These are phyloP conservation scores for Lactuca sativa DNA, from an alignment of 129 eudicot genomes.

Conservation along the genomic window DNA sequence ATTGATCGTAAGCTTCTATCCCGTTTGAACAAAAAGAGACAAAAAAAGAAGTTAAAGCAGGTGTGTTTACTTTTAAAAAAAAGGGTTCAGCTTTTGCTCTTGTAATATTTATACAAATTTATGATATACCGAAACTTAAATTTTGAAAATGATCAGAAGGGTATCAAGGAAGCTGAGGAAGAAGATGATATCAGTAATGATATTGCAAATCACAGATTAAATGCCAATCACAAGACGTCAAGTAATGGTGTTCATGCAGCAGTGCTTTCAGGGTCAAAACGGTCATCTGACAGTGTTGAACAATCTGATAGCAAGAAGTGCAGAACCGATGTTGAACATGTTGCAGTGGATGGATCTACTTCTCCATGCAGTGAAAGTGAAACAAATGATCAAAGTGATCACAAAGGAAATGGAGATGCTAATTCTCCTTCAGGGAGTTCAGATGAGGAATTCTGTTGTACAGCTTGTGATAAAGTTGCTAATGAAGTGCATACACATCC, in stretches of 20 bases:
- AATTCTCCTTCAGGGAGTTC: neutral
- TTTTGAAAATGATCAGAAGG: conserved; percentile 43
- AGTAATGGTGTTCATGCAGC: conserved; percentile 29
- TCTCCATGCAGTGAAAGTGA: conserved; percentile 19
- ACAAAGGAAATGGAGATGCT: conserved; percentile 25
- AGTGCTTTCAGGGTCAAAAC: conserved; percentile 43
- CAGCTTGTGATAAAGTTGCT: conserved; percentile 59
- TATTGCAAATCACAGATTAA: conserved; percentile 19
- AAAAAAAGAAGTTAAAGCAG: conserved; percentile 55
- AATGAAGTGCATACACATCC: conserved; percentile 59
- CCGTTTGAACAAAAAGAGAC: conserved; percentile 76
- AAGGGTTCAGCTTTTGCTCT: neutral
- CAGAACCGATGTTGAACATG: conserved; percentile 38
- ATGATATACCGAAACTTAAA: neutral
- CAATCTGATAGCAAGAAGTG: conserved; percentile 39
- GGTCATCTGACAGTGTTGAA: conserved; percentile 43
- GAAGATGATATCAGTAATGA: conserved; percentile 31
- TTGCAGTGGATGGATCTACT: conserved; percentile 33
- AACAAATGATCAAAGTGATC: conserved; percentile 27
- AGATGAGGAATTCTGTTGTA: conserved; percentile 45
- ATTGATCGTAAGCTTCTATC: conserved; percentile 62
- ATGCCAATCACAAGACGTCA: conserved; percentile 24
- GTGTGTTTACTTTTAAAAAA: conserved; percentile 31
- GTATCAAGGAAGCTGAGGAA: conserved; percentile 35
- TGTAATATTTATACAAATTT: neutral